Percentiles rank a stretch among this genome's conserved stretches.
Evolutionary conservation across 345 rosid species (phyloP).

Genomic region (Chamaenerion angustifolium): DNA sequence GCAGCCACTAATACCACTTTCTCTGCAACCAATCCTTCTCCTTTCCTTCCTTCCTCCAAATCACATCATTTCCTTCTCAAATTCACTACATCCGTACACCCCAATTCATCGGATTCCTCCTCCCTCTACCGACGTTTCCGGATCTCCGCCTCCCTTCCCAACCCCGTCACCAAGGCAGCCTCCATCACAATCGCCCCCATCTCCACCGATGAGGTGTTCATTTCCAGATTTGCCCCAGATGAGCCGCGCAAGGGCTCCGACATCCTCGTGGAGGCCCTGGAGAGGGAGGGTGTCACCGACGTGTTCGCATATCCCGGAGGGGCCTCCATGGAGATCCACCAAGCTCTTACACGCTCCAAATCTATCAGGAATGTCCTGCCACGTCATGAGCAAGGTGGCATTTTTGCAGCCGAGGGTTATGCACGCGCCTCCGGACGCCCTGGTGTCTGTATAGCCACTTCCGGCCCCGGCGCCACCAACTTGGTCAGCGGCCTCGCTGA

Average conservation of each 20-base stretch:
- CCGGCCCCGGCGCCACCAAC: slow-evolving; percentile 91
- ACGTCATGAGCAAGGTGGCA: slow-evolving; percentile 92
- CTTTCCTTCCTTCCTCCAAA: slow-evolving; percentile 4
- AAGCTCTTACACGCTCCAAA: slow-evolving; percentile 77
- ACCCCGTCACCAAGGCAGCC: slow-evolving; percentile 18
- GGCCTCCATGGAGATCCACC: slow-evolving; percentile 98
- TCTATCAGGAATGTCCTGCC: slow-evolving; percentile 75
- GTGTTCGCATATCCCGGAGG: slow-evolving; percentile 96
- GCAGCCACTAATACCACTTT: slow-evolving; percentile 2
- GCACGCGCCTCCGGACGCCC: slow-evolving; percentile 78
- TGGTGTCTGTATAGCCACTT: slow-evolving; percentile 91
- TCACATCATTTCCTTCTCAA: slow-evolving; percentile 9
- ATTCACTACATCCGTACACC: not conserved
- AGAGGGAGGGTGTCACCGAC: slow-evolving; percentile 61
- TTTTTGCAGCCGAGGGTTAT: slow-evolving; percentile 92
- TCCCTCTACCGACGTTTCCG: slow-evolving; percentile 10
- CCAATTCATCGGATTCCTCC: slow-evolving; percentile 12
- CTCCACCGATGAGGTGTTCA: slow-evolving; percentile 6
- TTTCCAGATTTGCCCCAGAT: slow-evolving; percentile 39
- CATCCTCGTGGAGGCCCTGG: slow-evolving; percentile 84
- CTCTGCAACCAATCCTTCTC: slow-evolving; percentile 1
- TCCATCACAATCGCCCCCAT: slow-evolving; percentile 12
- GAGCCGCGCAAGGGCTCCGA: slow-evolving; percentile 88
- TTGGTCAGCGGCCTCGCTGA: slow-evolving; percentile 85
- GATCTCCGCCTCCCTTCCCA: slow-evolving; percentile 18